Evolutionary conservation across 2,329 filamentous ascomycete species (phyloP).

Genomic region (Exophiala viscosa): DNA sequence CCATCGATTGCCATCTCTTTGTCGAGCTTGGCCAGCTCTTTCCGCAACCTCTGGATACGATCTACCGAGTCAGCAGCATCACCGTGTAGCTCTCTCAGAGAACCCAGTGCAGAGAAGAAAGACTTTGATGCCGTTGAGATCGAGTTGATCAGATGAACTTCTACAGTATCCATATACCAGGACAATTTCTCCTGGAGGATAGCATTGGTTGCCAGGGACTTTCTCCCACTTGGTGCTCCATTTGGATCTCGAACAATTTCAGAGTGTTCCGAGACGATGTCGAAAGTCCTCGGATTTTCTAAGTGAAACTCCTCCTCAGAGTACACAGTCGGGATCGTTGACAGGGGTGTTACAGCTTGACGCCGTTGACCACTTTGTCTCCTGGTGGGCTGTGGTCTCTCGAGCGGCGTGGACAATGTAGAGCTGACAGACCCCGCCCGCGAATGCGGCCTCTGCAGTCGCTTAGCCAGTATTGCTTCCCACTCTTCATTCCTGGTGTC

Average conservation of each 20-base stretch:
- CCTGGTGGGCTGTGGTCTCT: constrained; percentile 46
- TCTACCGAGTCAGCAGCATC: constrained; percentile 89
- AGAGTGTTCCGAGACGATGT: constrained; percentile 91
- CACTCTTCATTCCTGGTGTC: constrained; percentile 43
- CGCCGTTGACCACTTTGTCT: constrained; percentile 53
- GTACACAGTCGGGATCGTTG: constrained; percentile 88
- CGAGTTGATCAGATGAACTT: constrained; percentile 92
- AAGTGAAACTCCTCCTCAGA: constrained; percentile 94
- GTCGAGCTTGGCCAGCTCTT: constrained; percentile 76
- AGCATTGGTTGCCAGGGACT: constrained; percentile 89
- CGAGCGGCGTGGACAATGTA: constrained; percentile 45
- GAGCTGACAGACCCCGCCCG: constrained; percentile 42
- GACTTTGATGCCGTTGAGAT: constrained; percentile 94
- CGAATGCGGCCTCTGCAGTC: constrained; percentile 38
- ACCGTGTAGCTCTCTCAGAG: constrained; percentile 81
- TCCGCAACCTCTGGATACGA: constrained; percentile 74
- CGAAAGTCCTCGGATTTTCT: constrained; percentile 93
- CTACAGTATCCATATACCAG: constrained; percentile 99
- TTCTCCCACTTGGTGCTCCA: constrained; percentile 60
- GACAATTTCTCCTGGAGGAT: constrained; percentile 97
- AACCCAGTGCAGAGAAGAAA: constrained; percentile 91
- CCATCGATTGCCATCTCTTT: constrained; percentile 82
- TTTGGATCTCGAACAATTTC: constrained; percentile 77
- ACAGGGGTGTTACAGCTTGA: constrained; percentile 77
- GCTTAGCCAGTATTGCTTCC: constrained; percentile 46